A percentile compares a stretch with the other conserved stretches of the same genome.
phyloP scores from a whole-genome alignment of 2,329 filamentous ascomycete species.

The Talaromyces sp. region DNA sequence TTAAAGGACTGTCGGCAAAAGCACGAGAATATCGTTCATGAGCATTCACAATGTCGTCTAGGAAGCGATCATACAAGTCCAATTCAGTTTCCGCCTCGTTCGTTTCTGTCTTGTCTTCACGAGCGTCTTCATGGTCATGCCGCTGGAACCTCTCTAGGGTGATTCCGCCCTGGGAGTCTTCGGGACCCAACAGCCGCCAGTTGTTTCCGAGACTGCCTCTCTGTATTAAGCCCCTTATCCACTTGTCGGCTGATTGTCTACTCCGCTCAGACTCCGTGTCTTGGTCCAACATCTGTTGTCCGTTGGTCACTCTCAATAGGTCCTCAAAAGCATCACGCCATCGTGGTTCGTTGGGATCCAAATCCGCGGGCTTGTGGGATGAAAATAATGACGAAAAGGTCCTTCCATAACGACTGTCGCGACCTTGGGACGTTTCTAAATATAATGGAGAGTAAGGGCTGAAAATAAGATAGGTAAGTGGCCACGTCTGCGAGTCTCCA shows the following conservation, averaged over 20 bases:
- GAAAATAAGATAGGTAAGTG: conserved; percentile 40
- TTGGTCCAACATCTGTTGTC: conserved; percentile 37
- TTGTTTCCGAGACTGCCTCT: conserved; percentile 39
- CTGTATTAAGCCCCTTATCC: conserved; percentile 37
- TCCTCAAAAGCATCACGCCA: conserved; percentile 59
- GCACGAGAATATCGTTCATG: conserved; percentile 28
- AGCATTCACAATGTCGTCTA: conserved; percentile 32
- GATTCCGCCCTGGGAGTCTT: conserved; percentile 23
- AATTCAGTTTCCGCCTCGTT: conserved; percentile 42
- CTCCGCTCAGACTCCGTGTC: conserved; percentile 22
- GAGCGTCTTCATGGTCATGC: conserved; percentile 4
- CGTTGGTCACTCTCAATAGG: conserved; percentile 47
- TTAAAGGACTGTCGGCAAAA: conserved; percentile 30
- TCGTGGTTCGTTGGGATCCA: conserved; percentile 32
- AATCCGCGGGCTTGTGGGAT: conserved; percentile 29
- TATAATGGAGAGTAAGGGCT: conserved; percentile 53
- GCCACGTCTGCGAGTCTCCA: conserved; percentile 35
- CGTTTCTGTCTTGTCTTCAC: conserved; percentile 18
- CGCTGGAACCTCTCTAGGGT: conserved; percentile 18
- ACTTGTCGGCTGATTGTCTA: conserved; percentile 32
- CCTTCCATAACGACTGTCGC: conserved; percentile 24
- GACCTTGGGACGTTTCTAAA: conserved; percentile 42
- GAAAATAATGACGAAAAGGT: conserved; percentile 33
- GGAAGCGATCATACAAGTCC: conserved; percentile 50
- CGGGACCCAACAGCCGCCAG: conserved; percentile 30